Base-by-base conservation (phyloP, 495 filamentous ascomycete species). In the Letharia columbiana region DNA sequence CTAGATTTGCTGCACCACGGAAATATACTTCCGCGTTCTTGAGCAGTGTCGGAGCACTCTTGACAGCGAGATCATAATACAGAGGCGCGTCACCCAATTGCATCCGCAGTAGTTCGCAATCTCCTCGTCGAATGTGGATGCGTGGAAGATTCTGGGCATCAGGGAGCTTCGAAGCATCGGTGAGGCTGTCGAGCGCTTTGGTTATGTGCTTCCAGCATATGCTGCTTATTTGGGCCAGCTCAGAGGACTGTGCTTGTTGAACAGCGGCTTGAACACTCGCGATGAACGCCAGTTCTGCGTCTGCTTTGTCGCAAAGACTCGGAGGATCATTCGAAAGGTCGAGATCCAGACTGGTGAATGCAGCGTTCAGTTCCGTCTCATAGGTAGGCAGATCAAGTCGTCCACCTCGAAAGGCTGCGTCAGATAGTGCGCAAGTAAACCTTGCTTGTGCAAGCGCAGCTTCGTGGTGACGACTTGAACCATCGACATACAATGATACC, bases 11-110 rank as follows among this genome's bases (percentile, higher is more conserved):
- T 50, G 85, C 86, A 39, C 86, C 86, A 50, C 84, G 78, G 69
- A 87, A 90, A 67, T 84, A 89, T 13, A 84, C 83, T 42, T 82
- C 82, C 4, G 87, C 85, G 69, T 90, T 90, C 47, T 79, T 79
- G 31, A 87, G 66, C 54, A 89, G 77, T 20, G 77, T 79, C 2
- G 70, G 70, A 39, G 73, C 76, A 64, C 82, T 80, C 62, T 82
- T 80, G 62, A 76, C 72, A 8, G 83, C 81, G 62, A 79, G 71
- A 41, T 71, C 66, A 63, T 80, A 75, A 59, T 78, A 76, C 72
- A 75, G 76, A 4, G 82, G 82, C 8, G 75, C 69, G 42, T 76
- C 69, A n/a, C 82, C 82, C 31, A 89, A 73, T 33, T 79, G 77
- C 72, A 78, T 82, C 40, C 87, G 79, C 42, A 82, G 74, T 67